These are phyloP conservation scores for Leccinum longicurvipes DNA, from an alignment of 768 basidiomycete genomes.

Conservation along the genomic window DNA sequence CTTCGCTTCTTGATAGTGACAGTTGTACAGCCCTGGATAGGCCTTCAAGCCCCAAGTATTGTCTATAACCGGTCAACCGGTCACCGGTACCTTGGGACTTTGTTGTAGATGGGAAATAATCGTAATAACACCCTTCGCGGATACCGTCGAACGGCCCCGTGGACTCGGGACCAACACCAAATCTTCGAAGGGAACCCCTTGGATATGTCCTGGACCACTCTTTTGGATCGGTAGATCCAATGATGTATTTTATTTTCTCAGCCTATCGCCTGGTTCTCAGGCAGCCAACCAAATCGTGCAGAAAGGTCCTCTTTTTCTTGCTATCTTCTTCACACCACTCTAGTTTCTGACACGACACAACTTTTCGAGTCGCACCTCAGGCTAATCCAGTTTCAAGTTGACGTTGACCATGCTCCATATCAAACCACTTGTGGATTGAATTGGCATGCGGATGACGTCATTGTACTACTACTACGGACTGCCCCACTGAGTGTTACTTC, in stretches of 20 bases:
- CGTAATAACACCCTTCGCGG: background rate
- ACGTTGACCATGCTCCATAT: too few relatives aligned
- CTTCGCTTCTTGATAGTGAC: background rate
- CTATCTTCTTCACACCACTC: too few relatives aligned
- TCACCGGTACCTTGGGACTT: background rate
- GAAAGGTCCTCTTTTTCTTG: background rate
- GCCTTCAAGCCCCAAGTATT: background rate
- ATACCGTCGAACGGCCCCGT: background rate
- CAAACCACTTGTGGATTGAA: too few relatives aligned
- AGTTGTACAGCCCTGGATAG: background rate
- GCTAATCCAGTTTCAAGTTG: too few relatives aligned
- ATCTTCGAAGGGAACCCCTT: background rate
- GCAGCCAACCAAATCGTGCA: background rate
- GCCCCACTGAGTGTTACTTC: too few relatives aligned
- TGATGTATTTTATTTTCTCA: background rate
- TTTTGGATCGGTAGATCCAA: background rate
- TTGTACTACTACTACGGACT: too few relatives aligned
- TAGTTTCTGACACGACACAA: too few relatives aligned
- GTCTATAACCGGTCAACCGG: too few relatives aligned
- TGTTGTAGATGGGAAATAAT: background rate
- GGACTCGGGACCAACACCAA: background rate
- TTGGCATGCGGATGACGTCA: background rate
- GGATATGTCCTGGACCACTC: background rate
- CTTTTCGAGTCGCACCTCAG: too few relatives aligned
- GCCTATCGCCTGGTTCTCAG: background rate